These are phyloP conservation scores for Takakia lepidozioides DNA, from an alignment of 225 moss, liverwort and hornwort genomes.

Conservation along the genomic window DNA sequence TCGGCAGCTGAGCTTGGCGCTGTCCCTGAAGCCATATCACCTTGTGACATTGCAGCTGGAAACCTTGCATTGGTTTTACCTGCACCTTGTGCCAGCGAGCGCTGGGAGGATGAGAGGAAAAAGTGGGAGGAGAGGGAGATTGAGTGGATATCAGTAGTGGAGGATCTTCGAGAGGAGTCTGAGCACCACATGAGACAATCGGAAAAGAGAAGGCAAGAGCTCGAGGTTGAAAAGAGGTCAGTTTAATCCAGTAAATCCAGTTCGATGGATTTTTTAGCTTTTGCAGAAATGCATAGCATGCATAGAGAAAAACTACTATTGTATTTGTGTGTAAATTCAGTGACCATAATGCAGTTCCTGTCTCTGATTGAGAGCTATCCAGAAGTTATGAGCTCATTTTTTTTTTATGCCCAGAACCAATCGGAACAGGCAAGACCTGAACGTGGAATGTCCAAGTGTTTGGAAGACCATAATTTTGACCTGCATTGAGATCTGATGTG, in stretches of 20 bases:
- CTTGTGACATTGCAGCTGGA: conserved; percentile 18
- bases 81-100: conserved; percentile 7
- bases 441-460: too few species aligned
- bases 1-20: conserved; percentile 11
- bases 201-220: conserved; percentile 59
- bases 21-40: conserved; percentile 8
- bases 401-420: too few species aligned
- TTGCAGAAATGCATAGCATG: not conserved
- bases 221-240: conserved; percentile 76
- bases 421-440: too few species aligned
- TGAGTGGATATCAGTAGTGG: conserved; percentile 58
- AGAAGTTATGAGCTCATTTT: too few species aligned
- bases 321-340: too few species aligned
- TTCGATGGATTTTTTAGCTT: not conserved
- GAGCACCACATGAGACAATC: conserved; percentile 50
- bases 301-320: not conserved
- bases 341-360: too few species aligned
- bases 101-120: conserved; percentile 30
- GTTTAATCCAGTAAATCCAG: not conserved
- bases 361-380: too few species aligned
- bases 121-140: conserved; percentile 66
- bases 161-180: conserved; percentile 58
- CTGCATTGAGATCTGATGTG: too few species aligned
- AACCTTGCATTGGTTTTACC: conserved; percentile 7
- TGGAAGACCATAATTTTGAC: too few species aligned